Conservation (phyloP, 768 basidiomycete species). For the Suillus hirtellus region DNA sequence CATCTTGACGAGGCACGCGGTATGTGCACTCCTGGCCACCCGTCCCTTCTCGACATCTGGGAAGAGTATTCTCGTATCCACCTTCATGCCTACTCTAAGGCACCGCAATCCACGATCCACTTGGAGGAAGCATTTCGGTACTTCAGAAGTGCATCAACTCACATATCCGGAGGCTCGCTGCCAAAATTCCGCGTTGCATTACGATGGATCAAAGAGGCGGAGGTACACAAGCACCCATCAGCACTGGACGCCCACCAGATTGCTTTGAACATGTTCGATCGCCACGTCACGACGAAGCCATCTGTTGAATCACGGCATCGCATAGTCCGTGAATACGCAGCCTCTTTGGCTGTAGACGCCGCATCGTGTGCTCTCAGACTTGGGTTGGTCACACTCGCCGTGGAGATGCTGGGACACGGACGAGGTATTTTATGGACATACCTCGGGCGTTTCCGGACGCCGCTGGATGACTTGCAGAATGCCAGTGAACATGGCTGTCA, state of each 20-base stretch:
- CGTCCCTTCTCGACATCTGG: conserved; percentile 24
- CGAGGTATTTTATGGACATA: conserved; percentile 38
- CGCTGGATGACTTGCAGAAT: conserved; percentile 28
- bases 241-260: conserved; percentile 31
- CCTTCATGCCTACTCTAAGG: conserved; percentile 27
- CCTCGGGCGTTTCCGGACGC: conserved; percentile 25
- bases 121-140: conserved; percentile 27
- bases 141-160: conserved; percentile 23
- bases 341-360: conserved; percentile 27
- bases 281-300: conserved; percentile 17
- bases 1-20: conserved; percentile 28
- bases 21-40: conserved; percentile 21
- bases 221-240: conserved; percentile 24
- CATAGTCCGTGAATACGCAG: conserved; percentile 15
- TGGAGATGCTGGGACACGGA: conserved; percentile 34
- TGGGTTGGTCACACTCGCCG: conserved; percentile 24
- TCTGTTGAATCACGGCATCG: conserved; percentile 21
- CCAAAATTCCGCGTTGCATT: conserved; percentile 23
- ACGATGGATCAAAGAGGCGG: conserved; percentile 25
- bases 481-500: conserved; percentile 20
- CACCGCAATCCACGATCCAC: conserved; percentile 19
- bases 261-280: conserved; percentile 27
- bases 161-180: conserved; percentile 16
- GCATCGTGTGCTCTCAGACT: conserved; percentile 29
- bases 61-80: conserved; percentile 23